Conservation (phyloP, 768 basidiomycete genomes). For the Suillus variegatus region DNA sequence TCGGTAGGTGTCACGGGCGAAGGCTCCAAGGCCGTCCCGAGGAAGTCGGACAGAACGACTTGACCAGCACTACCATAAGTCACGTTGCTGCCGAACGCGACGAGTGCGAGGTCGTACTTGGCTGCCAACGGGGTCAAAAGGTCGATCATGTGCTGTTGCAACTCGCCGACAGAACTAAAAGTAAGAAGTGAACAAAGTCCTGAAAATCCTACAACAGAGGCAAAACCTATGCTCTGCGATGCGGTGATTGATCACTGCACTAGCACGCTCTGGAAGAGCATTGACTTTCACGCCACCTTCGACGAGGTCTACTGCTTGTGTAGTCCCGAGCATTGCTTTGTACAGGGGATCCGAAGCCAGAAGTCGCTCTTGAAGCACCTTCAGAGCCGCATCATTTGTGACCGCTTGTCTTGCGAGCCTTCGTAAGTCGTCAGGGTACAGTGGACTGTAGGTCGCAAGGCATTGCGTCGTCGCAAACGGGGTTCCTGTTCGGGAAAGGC, state of each 20-base stretch:
- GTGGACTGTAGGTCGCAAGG: constrained; percentile 56
- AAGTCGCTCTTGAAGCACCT: constrained; percentile 42
- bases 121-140: constrained; percentile 43
- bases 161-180: constrained; percentile 19
- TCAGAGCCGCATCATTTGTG: constrained; percentile 49
- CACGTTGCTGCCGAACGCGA: constrained; percentile 52
- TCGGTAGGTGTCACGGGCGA: constrained; percentile 55
- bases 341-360: constrained; percentile 27
- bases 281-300: constrained; percentile 69
- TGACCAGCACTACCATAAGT: constrained; percentile 42
- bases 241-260: constrained; percentile 68
- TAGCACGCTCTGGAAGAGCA: constrained; percentile 73
- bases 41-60: constrained; percentile 52
- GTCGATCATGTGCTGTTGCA: constrained; percentile 20
- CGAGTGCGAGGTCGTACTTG: constrained; percentile 57
- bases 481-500: constrained; percentile 40
- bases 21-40: constrained; percentile 54
- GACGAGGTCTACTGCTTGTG: constrained; percentile 73
- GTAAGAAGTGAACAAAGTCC: background rate
- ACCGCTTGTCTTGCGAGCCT: constrained; percentile 45
- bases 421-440: constrained; percentile 48
- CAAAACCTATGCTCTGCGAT: constrained; percentile 61
- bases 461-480: constrained; percentile 48
- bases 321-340: constrained; percentile 57
- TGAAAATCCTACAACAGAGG: no score